Conservation (phyloP, 495 filamentous ascomycete species). For the Lentithecium fluviatile region DNA sequence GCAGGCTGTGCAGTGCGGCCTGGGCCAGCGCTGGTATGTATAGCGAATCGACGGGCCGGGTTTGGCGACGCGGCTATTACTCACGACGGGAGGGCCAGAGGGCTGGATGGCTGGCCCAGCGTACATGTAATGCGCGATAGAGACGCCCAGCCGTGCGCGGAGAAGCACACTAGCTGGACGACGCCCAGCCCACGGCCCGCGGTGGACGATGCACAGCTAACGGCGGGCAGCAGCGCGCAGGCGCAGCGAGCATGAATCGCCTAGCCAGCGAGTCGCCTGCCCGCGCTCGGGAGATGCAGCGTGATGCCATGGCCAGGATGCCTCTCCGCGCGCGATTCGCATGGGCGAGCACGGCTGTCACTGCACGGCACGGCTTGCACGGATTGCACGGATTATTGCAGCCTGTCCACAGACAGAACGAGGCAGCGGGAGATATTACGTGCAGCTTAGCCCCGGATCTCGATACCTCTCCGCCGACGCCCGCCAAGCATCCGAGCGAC, state of each 20-base stretch:
- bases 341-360: not conserved
- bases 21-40: conserved; percentile 1
- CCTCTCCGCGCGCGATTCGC: not conserved
- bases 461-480: conserved; percentile 8
- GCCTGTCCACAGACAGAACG: not conserved
- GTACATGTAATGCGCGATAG: too few relatives aligned
- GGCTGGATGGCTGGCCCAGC: too few relatives aligned
- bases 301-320: too few relatives aligned
- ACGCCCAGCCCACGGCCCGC: not conserved
- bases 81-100: not conserved
- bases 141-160: too few relatives aligned
- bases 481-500: not conserved
- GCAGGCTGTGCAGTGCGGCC: conserved; percentile 13
- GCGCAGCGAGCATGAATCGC: too few relatives aligned
- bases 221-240: too few relatives aligned
- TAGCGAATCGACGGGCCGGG: not conserved
- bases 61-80: not conserved
- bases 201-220: too few relatives aligned
- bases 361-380: conserved; percentile 8
- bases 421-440: conserved; percentile 10
- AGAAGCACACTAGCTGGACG: not conserved
- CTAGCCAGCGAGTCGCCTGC: too few relatives aligned
- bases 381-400: too few relatives aligned
- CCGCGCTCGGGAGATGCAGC: too few relatives aligned
- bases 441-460: conserved; percentile 21